These are phyloP conservation scores for Wickerhamiella australiensis DNA, from an alignment of 805 yeast genomes.

Conservation along the genomic window DNA sequence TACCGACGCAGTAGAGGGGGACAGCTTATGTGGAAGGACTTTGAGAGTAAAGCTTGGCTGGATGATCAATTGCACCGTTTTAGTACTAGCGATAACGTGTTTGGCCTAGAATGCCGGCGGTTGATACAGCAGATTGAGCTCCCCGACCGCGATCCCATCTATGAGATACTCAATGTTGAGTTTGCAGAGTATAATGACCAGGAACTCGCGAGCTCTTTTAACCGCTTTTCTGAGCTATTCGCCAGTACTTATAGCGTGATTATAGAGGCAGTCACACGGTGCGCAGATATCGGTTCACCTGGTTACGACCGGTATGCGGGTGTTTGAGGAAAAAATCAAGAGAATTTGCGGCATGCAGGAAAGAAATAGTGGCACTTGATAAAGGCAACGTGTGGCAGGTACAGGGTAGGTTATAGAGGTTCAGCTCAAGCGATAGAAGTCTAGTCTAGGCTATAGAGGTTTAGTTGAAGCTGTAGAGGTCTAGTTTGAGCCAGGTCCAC, in stretches of 20 bases:
- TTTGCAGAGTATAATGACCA: background rate
- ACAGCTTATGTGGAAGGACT: background rate
- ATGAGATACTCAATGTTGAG: background rate
- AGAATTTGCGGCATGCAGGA: background rate
- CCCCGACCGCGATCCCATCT: background rate
- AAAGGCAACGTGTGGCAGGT: too few relatives aligned
- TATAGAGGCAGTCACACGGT: background rate
- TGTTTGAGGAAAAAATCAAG: background rate
- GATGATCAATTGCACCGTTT: slow-evolving; percentile 4
- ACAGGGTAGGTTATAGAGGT: too few relatives aligned
- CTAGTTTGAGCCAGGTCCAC: too few relatives aligned
- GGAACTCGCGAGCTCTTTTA: background rate
- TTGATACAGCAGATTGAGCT: background rate
- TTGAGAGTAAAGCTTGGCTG: background rate
- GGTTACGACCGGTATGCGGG: background rate
- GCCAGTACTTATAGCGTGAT: background rate
- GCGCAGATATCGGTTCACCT: background rate
- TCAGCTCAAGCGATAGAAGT: too few relatives aligned
- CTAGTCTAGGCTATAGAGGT: too few relatives aligned
- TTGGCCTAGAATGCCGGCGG: background rate
- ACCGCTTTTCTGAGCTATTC: background rate
- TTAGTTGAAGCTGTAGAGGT: too few relatives aligned
- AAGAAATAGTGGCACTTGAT: too few relatives aligned
- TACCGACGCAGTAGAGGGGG: background rate
- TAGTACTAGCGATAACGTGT: background rate